These are phyloP conservation scores for Astragalus glycyphyllos DNA, from an alignment of 306 rosid species.

Conservation along the genomic window DNA sequence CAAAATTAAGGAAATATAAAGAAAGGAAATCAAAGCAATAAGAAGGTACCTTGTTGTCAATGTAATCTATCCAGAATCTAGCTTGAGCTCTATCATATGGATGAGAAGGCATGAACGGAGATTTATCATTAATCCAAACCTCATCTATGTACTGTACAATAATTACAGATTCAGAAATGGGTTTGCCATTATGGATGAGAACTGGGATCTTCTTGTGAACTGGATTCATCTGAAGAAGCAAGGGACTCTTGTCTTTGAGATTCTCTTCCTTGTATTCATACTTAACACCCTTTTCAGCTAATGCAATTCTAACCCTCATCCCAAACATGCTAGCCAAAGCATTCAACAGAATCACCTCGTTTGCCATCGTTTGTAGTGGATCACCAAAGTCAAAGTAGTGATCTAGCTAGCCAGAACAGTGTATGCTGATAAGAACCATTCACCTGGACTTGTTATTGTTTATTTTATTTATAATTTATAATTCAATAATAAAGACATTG, in stretches of 20 bases:
- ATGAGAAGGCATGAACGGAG: constrained; percentile 41
- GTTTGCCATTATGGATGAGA: constrained; percentile 48
- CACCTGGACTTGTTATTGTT: neutral
- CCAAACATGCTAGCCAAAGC: constrained; percentile 47
- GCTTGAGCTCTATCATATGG: constrained; percentile 47
- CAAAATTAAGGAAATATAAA: neutral
- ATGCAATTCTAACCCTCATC: constrained; percentile 51
- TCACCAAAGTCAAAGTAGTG: neutral
- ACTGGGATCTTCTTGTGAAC: constrained; percentile 55
- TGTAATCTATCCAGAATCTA: constrained; percentile 50
- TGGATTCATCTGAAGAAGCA: constrained; percentile 51
- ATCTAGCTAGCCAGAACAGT: neutral
- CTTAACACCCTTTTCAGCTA: constrained; percentile 46
- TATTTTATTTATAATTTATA: too few relatives aligned
- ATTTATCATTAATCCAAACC: constrained; percentile 43
- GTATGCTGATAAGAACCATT: too few relatives aligned
- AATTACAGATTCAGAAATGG: constrained; percentile 53
- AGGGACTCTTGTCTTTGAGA: constrained; percentile 42
- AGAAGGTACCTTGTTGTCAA: constrained; percentile 47
- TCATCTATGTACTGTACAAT: constrained; percentile 55
- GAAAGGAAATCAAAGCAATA: neutral
- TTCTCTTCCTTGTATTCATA: constrained; percentile 46
- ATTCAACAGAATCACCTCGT: constrained; percentile 44
- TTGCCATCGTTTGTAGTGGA: constrained; percentile 32
- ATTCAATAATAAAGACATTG: too few relatives aligned